Evolutionary conservation across 805 yeast species (phyloP).

Genomic region (Yamadazyma laniorum): DNA sequence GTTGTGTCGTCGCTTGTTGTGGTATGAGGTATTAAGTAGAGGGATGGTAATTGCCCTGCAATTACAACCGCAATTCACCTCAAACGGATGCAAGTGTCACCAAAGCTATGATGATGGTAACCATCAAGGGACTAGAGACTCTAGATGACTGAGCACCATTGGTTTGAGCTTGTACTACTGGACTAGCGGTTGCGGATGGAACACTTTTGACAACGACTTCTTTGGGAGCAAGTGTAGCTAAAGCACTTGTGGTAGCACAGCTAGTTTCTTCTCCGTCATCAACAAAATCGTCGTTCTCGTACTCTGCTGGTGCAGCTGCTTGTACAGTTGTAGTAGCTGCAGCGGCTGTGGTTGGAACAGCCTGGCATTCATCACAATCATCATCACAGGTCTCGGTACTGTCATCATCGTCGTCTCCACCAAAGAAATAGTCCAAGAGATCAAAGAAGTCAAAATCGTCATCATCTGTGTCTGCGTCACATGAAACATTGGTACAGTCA

Average conservation of each 20-base stretch:
- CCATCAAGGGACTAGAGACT: constrained; percentile 1
- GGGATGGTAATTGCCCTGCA: constrained; percentile 13
- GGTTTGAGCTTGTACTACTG: constrained; percentile 10
- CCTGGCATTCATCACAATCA: constrained; percentile 17
- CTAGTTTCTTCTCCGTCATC: constrained; percentile 14
- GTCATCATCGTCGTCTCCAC: constrained; percentile 13
- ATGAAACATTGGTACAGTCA: constrained; percentile 14
- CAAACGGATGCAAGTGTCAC: constrained; percentile 10
- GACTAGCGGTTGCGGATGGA: constrained; percentile 9
- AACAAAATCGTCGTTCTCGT: constrained; percentile 14
- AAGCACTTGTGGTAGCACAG: constrained; percentile 6
- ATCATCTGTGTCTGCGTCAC: constrained; percentile 15
- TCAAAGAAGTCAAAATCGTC: constrained; percentile 16
- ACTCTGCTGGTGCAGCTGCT: constrained; percentile 4
- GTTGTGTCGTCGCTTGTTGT: too few relatives aligned
- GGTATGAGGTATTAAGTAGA: constrained; percentile 5
- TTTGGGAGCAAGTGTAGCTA: constrained; percentile 4
- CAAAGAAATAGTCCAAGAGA: constrained; percentile 14
- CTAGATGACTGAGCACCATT: constrained; percentile 4
- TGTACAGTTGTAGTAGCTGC: constrained; percentile 6
- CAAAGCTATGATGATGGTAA: constrained; percentile 4
- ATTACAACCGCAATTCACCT: constrained; percentile 3
- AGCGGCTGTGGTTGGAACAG: constrained; percentile 6
- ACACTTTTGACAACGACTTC: constrained; percentile 2
- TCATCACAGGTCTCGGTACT: constrained; percentile 17